Percentiles rank a stretch among this genome's conserved stretches.
Evolutionary conservation across 495 filamentous ascomycete genomes (phyloP).

Genomic region (Lichina pygmaea): DNA sequence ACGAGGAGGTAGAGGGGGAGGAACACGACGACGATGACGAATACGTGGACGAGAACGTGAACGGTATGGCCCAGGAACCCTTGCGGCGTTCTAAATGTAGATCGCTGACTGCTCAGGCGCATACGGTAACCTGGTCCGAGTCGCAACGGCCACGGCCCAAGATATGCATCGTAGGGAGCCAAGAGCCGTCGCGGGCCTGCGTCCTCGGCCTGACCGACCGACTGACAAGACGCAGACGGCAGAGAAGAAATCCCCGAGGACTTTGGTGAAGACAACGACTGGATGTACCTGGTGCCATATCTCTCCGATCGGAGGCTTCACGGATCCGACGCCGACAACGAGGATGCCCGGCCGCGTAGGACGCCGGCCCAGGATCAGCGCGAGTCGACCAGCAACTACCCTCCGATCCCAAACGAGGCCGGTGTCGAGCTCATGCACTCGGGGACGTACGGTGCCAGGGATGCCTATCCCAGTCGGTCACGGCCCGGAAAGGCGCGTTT

Average conservation of each 20-base stretch:
- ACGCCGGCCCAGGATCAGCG: conserved; percentile 10
- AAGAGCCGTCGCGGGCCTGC: too few relatives aligned
- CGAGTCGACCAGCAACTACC: conserved; percentile 23
- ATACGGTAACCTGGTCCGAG: too few relatives aligned
- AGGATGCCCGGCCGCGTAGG: conserved; percentile 4
- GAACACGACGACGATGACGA: conserved; percentile 18
- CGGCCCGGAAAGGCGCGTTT: conserved; percentile 31
- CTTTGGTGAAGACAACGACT: not conserved
- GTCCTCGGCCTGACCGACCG: not conserved
- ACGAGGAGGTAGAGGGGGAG: conserved; percentile 18
- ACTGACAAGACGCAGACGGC: not conserved
- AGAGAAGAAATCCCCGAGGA: not conserved
- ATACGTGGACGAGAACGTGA: conserved; percentile 6
- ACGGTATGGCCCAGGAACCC: conserved; percentile 2
- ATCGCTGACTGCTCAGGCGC: conserved; percentile 2
- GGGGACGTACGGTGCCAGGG: conserved; percentile 45
- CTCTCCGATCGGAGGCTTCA: not conserved
- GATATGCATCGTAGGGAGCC: too few relatives aligned
- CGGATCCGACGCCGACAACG: conserved; percentile 2
- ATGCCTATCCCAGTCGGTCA: conserved; percentile 19
- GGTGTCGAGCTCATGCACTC: conserved; percentile 54
- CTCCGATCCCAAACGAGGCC: conserved; percentile 51
- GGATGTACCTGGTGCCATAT: not conserved
- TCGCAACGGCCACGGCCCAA: too few relatives aligned
- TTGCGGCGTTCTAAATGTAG: not conserved